phyloP scores from a whole-genome alignment of 805 yeast genomes.

The Zygotorulaspora sp. region DNA sequence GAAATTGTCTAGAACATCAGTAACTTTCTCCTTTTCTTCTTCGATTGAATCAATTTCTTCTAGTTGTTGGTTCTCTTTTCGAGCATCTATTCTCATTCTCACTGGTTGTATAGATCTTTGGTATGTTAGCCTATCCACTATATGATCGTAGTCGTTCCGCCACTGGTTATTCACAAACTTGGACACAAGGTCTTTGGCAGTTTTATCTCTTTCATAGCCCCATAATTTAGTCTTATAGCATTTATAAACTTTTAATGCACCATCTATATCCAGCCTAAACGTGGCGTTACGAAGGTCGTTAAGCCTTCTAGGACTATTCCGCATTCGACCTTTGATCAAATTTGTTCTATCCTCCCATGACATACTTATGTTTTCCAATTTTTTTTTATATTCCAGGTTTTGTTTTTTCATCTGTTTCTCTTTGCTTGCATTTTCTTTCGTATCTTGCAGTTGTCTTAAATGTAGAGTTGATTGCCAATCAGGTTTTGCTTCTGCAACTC shows the following conservation, averaged over 20 bases:
- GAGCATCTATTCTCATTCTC: slow-evolving; percentile 9
- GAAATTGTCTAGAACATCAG: slow-evolving; percentile 45
- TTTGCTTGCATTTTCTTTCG: slow-evolving; percentile 25
- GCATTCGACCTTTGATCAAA: slow-evolving; percentile 54
- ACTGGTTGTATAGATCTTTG: slow-evolving; percentile 23
- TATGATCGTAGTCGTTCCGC: slow-evolving; percentile 76
- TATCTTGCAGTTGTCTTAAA: slow-evolving; percentile 43
- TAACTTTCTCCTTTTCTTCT: slow-evolving; percentile 43
- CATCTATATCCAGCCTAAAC: slow-evolving; percentile 58
- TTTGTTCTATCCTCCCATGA: slow-evolving; percentile 42
- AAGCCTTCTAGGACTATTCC: slow-evolving; percentile 50
- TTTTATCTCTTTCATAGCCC: slow-evolving; percentile 77
- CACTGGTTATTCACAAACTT: slow-evolving; percentile 62
- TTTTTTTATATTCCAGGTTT: slow-evolving; percentile 37
- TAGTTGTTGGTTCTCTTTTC: slow-evolving; percentile 20
- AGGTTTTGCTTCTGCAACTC: slow-evolving; percentile 59
- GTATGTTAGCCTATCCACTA: slow-evolving; percentile 56
- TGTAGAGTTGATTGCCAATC: slow-evolving; percentile 46
- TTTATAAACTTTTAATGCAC: slow-evolving; percentile 50
- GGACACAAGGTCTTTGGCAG: slow-evolving; percentile 57
- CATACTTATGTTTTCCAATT: slow-evolving; percentile 36
- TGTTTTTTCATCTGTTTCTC: slow-evolving; percentile 37
- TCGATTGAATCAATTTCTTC: slow-evolving; percentile 35
- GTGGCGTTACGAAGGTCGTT: slow-evolving; percentile 44
- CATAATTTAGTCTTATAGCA: slow-evolving; percentile 77